A percentile compares a stretch with the other conserved stretches of the same genome.
phyloP scores from a whole-genome alignment of 169 alveolate genomes.

The Plasmodium relictum region DNA sequence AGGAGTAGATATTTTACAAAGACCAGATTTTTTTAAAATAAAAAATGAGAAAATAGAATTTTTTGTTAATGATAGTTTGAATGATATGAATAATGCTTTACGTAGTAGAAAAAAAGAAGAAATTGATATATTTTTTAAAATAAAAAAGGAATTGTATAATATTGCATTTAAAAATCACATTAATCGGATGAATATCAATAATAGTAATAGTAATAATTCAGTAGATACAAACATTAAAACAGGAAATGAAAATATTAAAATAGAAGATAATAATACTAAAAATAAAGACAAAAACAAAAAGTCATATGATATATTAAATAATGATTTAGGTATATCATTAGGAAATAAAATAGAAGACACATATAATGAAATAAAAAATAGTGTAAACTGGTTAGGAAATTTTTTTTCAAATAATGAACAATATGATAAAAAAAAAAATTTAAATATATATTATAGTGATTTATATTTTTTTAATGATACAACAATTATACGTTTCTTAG shows the following conservation, averaged over 20 bases:
- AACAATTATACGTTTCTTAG: conserved; percentile 50
- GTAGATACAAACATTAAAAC: neutral
- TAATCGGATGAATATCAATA: neutral
- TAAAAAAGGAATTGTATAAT: conserved; percentile 38
- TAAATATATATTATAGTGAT: conserved; percentile 41
- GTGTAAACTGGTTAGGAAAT: conserved; percentile 68
- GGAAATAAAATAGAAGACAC: conserved; percentile 73
- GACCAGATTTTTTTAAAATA: conserved; percentile 22
- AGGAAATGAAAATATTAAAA: neutral
- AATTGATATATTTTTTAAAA: conserved; percentile 16
- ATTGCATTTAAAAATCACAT: conserved; percentile 47
- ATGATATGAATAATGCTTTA: conserved; percentile 3
- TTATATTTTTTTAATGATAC: conserved; percentile 60
- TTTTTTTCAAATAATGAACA: conserved; percentile 50
- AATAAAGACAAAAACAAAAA: conserved; percentile 12
- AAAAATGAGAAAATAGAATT: conserved; percentile 10
- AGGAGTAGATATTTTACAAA: conserved; percentile 34
- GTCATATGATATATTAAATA: conserved; percentile 38
- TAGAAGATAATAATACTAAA: neutral
- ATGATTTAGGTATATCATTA: conserved; percentile 25
- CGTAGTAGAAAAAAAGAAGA: conserved; percentile 27
- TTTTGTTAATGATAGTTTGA: conserved; percentile 6
- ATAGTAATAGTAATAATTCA: neutral
- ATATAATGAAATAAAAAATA: conserved; percentile 60
- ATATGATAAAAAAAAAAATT: conserved; percentile 38